A percentile compares a stretch with the other conserved stretches of the same genome.
phyloP scores from a whole-genome alignment of 140 eudicot genomes.

The Flaveria floridana region DNA sequence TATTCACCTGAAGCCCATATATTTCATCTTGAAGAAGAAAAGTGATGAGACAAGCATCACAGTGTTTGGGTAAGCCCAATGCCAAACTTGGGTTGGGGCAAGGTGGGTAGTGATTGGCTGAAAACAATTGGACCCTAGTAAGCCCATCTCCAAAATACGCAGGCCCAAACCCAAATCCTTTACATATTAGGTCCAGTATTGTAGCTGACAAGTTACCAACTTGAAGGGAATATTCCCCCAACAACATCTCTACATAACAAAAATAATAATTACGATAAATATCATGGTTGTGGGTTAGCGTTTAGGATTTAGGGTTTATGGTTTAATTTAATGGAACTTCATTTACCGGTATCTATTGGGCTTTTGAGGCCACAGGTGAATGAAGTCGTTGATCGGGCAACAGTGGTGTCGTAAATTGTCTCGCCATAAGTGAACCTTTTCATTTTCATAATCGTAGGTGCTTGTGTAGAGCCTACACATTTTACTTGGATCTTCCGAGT shows the following conservation, averaged over 20 bases:
- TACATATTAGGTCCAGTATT: slow-evolving; percentile 39
- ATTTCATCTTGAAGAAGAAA: slow-evolving; percentile 47
- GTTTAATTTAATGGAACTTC: neutral
- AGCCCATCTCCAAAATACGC: slow-evolving; percentile 34
- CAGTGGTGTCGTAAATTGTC: slow-evolving; percentile 49
- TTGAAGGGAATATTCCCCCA: slow-evolving; percentile 18
- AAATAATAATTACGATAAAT: no score
- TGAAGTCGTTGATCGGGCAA: slow-evolving; percentile 39
- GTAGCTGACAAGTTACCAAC: slow-evolving; percentile 32
- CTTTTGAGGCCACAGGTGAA: slow-evolving; percentile 49
- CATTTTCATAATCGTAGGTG: slow-evolving; percentile 35
- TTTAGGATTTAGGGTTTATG: neutral
- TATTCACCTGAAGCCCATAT: slow-evolving; percentile 44
- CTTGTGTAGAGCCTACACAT: slow-evolving; percentile 39
- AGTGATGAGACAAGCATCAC: slow-evolving; percentile 47
- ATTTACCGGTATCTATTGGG: slow-evolving; percentile 46
- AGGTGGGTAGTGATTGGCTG: slow-evolving; percentile 43
- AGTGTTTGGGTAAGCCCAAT: slow-evolving; percentile 45
- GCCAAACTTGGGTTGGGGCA: slow-evolving; percentile 53
- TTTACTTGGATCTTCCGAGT: slow-evolving; percentile 28
- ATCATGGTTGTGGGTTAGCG: neutral
- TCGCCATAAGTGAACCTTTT: slow-evolving; percentile 55
- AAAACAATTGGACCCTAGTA: slow-evolving; percentile 26
- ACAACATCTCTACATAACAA: slow-evolving; percentile 30
- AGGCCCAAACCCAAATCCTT: slow-evolving; percentile 44